Conservation (phyloP, 768 basidiomycete genomes). For the Boletales sp. region DNA sequence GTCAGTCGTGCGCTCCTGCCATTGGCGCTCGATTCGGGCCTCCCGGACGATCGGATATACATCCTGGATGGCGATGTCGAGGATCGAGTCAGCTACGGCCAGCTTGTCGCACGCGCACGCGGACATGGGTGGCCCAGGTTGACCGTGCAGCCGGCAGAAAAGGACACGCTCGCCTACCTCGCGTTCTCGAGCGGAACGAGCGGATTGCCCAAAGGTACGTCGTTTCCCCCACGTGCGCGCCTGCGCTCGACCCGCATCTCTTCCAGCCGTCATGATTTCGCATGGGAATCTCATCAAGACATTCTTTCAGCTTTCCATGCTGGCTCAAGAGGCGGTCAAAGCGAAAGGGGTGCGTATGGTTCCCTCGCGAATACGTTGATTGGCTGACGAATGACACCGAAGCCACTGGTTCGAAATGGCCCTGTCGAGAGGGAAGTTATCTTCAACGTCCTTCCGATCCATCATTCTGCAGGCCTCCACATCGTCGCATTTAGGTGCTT, state of each 20-base stretch:
- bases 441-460: conserved; percentile 63
- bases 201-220: conserved; percentile 67
- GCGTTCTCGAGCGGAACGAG: conserved; percentile 78
- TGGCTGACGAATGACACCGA: neutral
- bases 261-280: conserved; percentile 64
- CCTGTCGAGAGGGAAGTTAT: conserved; percentile 45
- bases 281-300: conserved; percentile 61
- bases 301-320: conserved; percentile 35
- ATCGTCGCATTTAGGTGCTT: conserved; percentile 46
- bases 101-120: conserved; percentile 41
- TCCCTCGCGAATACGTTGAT: neutral
- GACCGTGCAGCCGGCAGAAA: conserved; percentile 43
- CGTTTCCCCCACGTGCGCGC: no score
- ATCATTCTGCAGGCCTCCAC: conserved; percentile 67
- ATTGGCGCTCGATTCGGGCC: conserved; percentile 35
- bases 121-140: conserved; percentile 37
- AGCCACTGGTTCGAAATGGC: conserved; percentile 39
- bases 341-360: conserved; percentile 36
- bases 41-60: conserved; percentile 43
- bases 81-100: conserved; percentile 42
- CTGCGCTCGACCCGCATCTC: neutral
- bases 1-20: conserved; percentile 44
- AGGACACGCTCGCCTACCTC: conserved; percentile 62
- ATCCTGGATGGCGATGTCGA: conserved; percentile 42
- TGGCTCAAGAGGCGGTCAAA: conserved; percentile 28